phyloP scores from a whole-genome alignment of 2,329 filamentous ascomycete genomes.

The Clarireedia hainanense region DNA sequence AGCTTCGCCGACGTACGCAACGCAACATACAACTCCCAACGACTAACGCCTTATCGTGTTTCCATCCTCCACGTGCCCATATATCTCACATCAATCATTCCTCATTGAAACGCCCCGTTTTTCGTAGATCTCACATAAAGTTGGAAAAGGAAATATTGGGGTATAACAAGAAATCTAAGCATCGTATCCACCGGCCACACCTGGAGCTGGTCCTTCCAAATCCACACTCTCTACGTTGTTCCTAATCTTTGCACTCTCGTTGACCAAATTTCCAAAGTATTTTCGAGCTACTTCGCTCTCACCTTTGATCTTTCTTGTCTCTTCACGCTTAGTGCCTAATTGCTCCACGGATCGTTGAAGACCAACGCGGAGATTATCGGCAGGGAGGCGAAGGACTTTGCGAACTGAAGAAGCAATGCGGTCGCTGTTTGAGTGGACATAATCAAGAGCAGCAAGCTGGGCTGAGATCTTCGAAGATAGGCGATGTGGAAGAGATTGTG shows the following conservation, averaged over 20 bases:
- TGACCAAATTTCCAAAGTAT: constrained; percentile 82
- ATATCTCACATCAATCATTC: background rate
- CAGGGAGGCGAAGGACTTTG: constrained; percentile 79
- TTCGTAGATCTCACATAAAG: background rate
- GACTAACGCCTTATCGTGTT: background rate
- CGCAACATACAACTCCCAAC: background rate
- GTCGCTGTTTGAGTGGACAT: constrained; percentile 79
- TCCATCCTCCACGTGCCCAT: background rate
- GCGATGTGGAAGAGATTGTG: constrained; percentile 77
- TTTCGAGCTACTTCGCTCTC: constrained; percentile 84
- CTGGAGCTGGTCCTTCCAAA: constrained; percentile 29
- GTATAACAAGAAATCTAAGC: constrained; percentile 14
- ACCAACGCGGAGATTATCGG: constrained; percentile 75
- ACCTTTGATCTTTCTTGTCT: constrained; percentile 70
- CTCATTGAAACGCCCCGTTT: constrained; percentile 3
- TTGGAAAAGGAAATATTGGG: constrained; percentile 4
- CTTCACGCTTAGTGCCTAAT: constrained; percentile 67
- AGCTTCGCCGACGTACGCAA: background rate
- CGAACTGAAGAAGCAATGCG: constrained; percentile 82
- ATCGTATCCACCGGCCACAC: constrained; percentile 28
- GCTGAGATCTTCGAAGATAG: constrained; percentile 77
- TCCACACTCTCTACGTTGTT: constrained; percentile 29
- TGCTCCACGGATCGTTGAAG: constrained; percentile 82
- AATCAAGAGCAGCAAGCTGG: constrained; percentile 77
- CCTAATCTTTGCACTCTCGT: constrained; percentile 50